These are phyloP conservation scores for Paracamarosporium sp. DNA, from an alignment of 2,329 filamentous ascomycete species.

Conservation along the genomic window DNA sequence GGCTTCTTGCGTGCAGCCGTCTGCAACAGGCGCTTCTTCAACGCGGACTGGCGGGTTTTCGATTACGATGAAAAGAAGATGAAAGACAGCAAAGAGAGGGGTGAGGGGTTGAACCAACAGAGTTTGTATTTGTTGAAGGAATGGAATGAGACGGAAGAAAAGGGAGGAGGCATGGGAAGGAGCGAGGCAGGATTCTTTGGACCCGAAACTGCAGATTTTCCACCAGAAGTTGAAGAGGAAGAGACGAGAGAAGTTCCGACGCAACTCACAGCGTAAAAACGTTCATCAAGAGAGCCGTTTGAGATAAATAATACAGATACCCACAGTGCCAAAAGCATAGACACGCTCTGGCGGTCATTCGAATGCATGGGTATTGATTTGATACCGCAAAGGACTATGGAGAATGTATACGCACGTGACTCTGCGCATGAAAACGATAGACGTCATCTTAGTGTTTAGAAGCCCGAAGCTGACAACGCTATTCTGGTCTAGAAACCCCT, in stretches of 20 bases:
- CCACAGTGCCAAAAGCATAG: no score
- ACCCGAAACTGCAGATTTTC: constrained; percentile 34
- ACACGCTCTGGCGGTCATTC: no score
- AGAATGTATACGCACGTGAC: background rate
- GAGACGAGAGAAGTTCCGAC: constrained; percentile 8
- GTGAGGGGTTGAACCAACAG: constrained; percentile 53
- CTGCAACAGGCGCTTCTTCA: constrained; percentile 58
- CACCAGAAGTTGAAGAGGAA: constrained; percentile 24
- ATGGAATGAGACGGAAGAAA: constrained; percentile 55
- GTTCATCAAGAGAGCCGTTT: background rate
- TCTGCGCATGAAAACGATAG: background rate
- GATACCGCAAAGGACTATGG: no score
- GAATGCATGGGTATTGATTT: no score
- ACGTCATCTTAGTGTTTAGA: background rate
- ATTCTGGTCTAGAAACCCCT: background rate
- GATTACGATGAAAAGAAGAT: constrained; percentile 59
- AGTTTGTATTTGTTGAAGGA: constrained; percentile 49
- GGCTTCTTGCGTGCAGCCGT: constrained; percentile 67
- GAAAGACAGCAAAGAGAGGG: constrained; percentile 46
- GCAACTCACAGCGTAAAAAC: background rate
- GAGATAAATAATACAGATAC: background rate
- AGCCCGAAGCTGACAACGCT: constrained; percentile 6
- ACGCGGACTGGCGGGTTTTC: constrained; percentile 71
- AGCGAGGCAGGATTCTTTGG: constrained; percentile 50
- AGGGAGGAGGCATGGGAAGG: constrained; percentile 59